These are phyloP conservation scores for Butyriboletus loyo DNA, from an alignment of 768 basidiomycete species.

Conservation along the genomic window DNA sequence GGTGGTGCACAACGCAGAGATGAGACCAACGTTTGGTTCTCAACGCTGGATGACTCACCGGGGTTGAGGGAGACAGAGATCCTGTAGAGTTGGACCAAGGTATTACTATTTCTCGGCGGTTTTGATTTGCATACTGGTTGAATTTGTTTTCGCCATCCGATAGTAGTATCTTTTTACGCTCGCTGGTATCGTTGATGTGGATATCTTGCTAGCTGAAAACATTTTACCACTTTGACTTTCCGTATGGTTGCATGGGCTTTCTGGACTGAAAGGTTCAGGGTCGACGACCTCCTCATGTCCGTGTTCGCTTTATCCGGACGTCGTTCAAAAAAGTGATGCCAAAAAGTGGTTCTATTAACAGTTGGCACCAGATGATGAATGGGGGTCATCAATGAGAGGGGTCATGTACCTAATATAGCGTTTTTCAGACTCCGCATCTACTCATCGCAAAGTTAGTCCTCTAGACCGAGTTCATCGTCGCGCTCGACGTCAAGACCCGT, in stretches of 20 bases:
- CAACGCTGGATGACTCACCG: slow-evolving; percentile 6
- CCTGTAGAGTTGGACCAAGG: neutral
- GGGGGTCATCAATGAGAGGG: too few relatives aligned
- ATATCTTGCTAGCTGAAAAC: neutral
- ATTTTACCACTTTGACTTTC: neutral
- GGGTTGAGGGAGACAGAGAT: slow-evolving; percentile 6
- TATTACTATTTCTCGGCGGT: neutral
- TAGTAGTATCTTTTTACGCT: neutral
- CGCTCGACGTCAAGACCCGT: slow-evolving; percentile 38
- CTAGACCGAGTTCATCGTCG: slow-evolving; percentile 25
- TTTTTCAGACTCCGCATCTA: slow-evolving; percentile 24
- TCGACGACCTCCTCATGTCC: neutral
- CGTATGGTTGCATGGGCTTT: neutral
- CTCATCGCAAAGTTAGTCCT: slow-evolving; percentile 2
- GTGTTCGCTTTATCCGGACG: neutral
- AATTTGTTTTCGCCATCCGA: neutral
- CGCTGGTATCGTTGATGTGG: too few relatives aligned
- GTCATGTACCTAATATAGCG: slow-evolving; percentile 9
- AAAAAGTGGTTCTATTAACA: too few relatives aligned
- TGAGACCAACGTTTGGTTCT: neutral
- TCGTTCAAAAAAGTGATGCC: neutral
- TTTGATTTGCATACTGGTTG: slow-evolving; percentile 1
- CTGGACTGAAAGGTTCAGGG: neutral
- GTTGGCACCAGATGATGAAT: too few relatives aligned
- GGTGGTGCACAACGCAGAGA: neutral